Evolutionary conservation across 768 basidiomycete genomes (phyloP), one percentile per base, ranked within the genome.

Genomic region (Peribolospora kevripleyi): DNA sequence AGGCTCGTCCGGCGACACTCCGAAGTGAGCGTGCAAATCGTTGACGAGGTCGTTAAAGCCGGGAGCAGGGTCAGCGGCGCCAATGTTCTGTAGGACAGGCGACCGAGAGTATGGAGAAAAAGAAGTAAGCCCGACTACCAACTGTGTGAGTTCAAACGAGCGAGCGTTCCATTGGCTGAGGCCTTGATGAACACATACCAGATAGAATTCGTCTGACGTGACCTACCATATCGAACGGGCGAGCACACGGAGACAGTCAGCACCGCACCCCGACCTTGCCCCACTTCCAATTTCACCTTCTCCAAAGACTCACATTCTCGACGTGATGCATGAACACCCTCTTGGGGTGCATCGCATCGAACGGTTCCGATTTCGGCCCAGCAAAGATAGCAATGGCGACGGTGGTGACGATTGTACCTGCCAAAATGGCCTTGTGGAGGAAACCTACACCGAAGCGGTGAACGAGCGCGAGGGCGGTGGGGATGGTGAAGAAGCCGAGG

Each of bases 321-420:
- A 79, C 72, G 63, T 86, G 80, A 46, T 93, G 67, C 42, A 87
- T 73, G 61, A 84, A 88, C 51, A 91, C 51, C 54, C 91, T 71
- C 68, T 85, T 85, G 61, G 87, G 90, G 64, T 95, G 91, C 73
- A 77, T 76, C 11, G 63, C 66, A 61, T 93, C 87, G 65, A 88
- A 97, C 0, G 82, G 78, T 4, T 51, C 55, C 61, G 63, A 65
- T 36, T 56, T 51, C 0, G 66, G 66, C 13, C 64, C 59, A 3
- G 67, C 61, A 66, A 86, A 86, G 46, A 78, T 65, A 0, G 75
- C 79, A 58, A 84, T 75, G 2, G 72, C 58, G 7, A 73, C 60
- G 0, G 72, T 71, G 0, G 76, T 76, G 1, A 70, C 50, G 42
- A 78, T 61, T 37, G 72, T 66, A 5, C 77, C 63, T 3, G 74